These are phyloP conservation scores for Ustilago tritici DNA, from an alignment of 1,284 basidiomycete species.

Conservation along the genomic window DNA sequence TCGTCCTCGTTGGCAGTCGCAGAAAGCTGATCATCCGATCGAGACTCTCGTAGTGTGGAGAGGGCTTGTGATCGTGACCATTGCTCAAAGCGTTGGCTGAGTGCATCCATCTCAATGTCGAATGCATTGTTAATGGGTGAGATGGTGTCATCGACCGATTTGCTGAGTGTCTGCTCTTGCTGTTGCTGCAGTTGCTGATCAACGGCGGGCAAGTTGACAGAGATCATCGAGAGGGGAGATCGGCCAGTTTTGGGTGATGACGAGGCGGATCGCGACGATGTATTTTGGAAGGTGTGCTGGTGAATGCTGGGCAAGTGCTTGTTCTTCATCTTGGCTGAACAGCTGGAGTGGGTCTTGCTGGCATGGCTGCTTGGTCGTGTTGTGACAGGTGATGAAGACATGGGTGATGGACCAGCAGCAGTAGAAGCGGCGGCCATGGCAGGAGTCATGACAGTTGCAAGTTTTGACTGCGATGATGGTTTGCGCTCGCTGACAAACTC, in stretches of 20 bases:
- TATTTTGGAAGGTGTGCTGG: conserved; percentile 25
- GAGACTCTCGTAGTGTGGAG: background rate
- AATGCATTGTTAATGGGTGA: conserved; percentile 20
- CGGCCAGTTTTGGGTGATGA: conserved; percentile 37
- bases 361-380: conserved; percentile 22
- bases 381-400: conserved; percentile 2
- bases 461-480: conserved; percentile 34
- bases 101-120: conserved; percentile 47
- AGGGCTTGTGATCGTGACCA: conserved; percentile 27
- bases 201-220: conserved; percentile 36
- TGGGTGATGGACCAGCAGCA: conserved; percentile 5
- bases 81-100: conserved; percentile 44
- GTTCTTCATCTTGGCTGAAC: conserved; percentile 42
- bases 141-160: background rate
- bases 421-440: background rate
- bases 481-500: conserved; percentile 20
- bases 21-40: background rate
- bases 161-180: background rate
- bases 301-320: conserved; percentile 42
- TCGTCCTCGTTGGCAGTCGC: conserved; percentile 15
- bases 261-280: conserved; percentile 29
- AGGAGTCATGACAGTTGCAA: conserved; percentile 22
- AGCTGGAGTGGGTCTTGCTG: conserved; percentile 38
- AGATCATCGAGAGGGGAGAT: conserved; percentile 37
- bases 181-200: conserved; percentile 36